Conservation (phyloP, 1,284 basidiomycete species). For the Papiliotrema laurentii region DNA sequence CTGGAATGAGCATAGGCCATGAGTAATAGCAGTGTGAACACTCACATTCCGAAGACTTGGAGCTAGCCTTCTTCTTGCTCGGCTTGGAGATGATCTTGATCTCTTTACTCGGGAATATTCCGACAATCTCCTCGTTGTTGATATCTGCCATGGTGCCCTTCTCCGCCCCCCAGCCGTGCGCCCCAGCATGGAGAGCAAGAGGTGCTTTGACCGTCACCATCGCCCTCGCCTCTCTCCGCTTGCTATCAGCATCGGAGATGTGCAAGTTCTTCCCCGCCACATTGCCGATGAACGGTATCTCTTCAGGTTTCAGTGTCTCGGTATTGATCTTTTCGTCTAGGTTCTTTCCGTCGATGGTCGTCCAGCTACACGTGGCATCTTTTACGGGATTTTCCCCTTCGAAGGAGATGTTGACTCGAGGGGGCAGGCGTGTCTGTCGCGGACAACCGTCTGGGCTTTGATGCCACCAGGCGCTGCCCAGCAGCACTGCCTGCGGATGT, state of each 20-base stretch:
- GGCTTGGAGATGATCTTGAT: slow-evolving; percentile 98
- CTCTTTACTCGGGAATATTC: slow-evolving; percentile 78
- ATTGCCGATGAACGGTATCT: slow-evolving; percentile 41
- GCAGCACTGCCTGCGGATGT: slow-evolving; percentile 88
- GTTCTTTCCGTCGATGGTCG: slow-evolving; percentile 31
- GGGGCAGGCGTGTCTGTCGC: slow-evolving; percentile 54
- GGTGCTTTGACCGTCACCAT: slow-evolving; percentile 83
- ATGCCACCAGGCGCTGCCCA: slow-evolving; percentile 90
- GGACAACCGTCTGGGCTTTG: slow-evolving; percentile 37
- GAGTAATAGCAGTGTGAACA: too few species aligned
- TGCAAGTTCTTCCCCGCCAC: slow-evolving; percentile 44
- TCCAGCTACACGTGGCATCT: slow-evolving; percentile 40
- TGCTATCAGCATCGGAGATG: slow-evolving; percentile 43
- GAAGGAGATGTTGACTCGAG: slow-evolving; percentile 81
- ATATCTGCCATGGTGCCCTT: slow-evolving; percentile 57
- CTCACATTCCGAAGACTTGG: slow-evolving; percentile 86
- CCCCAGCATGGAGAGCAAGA: slow-evolving; percentile 48
- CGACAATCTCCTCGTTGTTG: slow-evolving; percentile 66
- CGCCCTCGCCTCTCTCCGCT: slow-evolving; percentile 75
- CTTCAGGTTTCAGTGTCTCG: slow-evolving; percentile 21
- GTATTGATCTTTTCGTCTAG: slow-evolving; percentile 40
- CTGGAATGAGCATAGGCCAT: slow-evolving; percentile 48
- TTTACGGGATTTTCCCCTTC: slow-evolving; percentile 82
- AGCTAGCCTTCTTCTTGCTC: slow-evolving; percentile 90
- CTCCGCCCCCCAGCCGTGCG: slow-evolving; percentile 26